These are phyloP conservation scores for Moniliella sp. DNA, from an alignment of 1,284 basidiomycete genomes.

Conservation along the genomic window DNA sequence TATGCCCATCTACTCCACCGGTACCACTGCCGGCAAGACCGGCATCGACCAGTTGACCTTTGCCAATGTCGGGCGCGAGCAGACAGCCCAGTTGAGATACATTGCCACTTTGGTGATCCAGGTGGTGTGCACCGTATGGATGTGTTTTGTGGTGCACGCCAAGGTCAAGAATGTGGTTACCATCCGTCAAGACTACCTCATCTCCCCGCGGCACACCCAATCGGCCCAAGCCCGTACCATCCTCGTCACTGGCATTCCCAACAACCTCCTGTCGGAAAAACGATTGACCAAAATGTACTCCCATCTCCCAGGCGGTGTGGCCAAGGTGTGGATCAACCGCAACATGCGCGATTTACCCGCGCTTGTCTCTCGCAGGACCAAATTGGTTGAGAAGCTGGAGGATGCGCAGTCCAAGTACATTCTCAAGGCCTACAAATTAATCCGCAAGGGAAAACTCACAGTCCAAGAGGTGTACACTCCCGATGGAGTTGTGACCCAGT, in stretches of 20 bases:
- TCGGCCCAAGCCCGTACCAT: conserved; percentile 67
- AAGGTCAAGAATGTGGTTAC: conserved; percentile 64
- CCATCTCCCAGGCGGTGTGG: conserved; percentile 60
- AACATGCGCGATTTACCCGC: conserved; percentile 65
- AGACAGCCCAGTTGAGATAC: conserved; percentile 10
- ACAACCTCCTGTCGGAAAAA: conserved; percentile 46
- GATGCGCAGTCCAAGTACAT: conserved; percentile 57
- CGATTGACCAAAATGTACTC: conserved; percentile 50
- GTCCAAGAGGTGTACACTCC: too few species aligned
- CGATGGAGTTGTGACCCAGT: conserved; percentile 2
- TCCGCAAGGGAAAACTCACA: conserved; percentile 33
- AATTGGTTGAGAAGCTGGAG: conserved; percentile 59
- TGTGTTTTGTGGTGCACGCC: conserved; percentile 59
- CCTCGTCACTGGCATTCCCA: conserved; percentile 65
- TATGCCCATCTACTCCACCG: conserved; percentile 42
- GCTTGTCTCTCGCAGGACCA: conserved; percentile 54
- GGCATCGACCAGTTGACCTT: conserved; percentile 59
- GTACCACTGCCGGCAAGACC: too few species aligned
- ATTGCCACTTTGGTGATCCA: conserved; percentile 21
- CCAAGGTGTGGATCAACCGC: conserved; percentile 66
- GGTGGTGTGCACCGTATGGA: conserved; percentile 40
- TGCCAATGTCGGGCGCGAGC: too few species aligned
- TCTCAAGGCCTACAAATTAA: conserved; percentile 48
- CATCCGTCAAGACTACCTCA: conserved; percentile 62
- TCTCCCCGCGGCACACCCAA: conserved; percentile 49